Percentiles rank a stretch among this genome's conserved stretches.
These are phyloP conservation scores for Leptographium lundbergii DNA, from an alignment of 2,329 filamentous ascomycete genomes.

Conservation along the genomic window DNA sequence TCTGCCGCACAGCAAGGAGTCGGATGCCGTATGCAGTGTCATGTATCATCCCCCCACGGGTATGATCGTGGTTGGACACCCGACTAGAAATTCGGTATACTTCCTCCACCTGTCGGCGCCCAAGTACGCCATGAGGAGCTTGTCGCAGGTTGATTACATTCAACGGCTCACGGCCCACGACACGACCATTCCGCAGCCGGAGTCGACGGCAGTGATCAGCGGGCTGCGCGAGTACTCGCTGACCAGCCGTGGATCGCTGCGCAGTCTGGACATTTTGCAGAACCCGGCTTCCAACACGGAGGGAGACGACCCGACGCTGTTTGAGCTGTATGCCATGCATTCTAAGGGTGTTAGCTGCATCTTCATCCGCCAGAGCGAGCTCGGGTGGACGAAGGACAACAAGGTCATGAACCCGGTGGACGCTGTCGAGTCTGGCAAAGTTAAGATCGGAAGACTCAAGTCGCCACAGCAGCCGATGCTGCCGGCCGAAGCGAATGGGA, in stretches of 20 bases:
- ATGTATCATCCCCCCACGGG: conserved; percentile 85
- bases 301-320: conserved; percentile 60
- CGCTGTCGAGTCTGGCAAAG: conserved; percentile 59
- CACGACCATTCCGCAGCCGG: conserved; percentile 63
- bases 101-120: conserved; percentile 92
- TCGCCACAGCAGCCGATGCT: conserved; percentile 30
- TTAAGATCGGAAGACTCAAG: conserved; percentile 61
- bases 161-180: conserved; percentile 64
- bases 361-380: conserved; percentile 72
- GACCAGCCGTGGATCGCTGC: conserved; percentile 68
- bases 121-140: conserved; percentile 70
- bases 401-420: conserved; percentile 73
- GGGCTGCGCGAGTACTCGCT: conserved; percentile 94
- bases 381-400: conserved; percentile 85
- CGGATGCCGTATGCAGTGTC: conserved; percentile 95
- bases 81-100: conserved; percentile 93
- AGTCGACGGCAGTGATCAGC: conserved; percentile 94
- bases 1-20: conserved; percentile 89
- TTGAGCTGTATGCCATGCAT: conserved; percentile 95
- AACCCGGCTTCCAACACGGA: conserved; percentile 51
- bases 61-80: conserved; percentile 90
- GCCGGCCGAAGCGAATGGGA: conserved; percentile 23
- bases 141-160: conserved; percentile 83
- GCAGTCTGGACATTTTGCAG: conserved; percentile 80
- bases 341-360: conserved; percentile 92